Evolutionary conservation across 176 grass and related monocot species (phyloP), one percentile per base, ranked within the genome.

Genomic region (Avena insularis): DNA sequence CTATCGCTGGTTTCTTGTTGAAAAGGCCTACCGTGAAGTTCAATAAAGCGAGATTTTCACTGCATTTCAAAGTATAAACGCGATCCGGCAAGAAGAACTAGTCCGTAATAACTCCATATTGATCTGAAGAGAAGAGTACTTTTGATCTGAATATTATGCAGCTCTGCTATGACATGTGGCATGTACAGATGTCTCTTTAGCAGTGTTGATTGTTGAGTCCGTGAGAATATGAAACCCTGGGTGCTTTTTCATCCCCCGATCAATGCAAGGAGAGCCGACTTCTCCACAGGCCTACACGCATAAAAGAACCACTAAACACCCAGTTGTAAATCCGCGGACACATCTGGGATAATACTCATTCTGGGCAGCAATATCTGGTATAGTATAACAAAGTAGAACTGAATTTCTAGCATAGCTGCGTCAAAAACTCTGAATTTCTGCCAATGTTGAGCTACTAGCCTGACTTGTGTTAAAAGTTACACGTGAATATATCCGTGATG

Each of bases 131-230:
- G 36, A 38, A 38, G 3, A 57, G 55, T 57, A 19, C 55, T 20
- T 16, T 75, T 75, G 21, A 64, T 23, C 43, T 20, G 79, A 49
- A 65, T 29, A 59, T 49, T 65, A 65, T 65, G 23, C 59, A 81
- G 43, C 23, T 19, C 23, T 17, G 33, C 33, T 35, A 35, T 35
- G 33, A 35, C 33, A 35, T 35, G 33, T 35, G 33, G 33, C 33
- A 35, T 35, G 33, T 35, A 35, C 33, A 35, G 33, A 35, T 35
- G 33, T 35, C 33, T 35, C 33, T 35, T 35, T 35, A 35, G 33
- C 33, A 35, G 33, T 35, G 33, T 35, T 35, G 33, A 35, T 35
- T 35, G 33, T 35, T 35, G 33, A 35, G 33, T 35, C 33, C 33
- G 33, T 35, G 33, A 35, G 33, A 35, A 35, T 35, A 35, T 35